Evolutionary conservation across 2,329 filamentous ascomycete species (phyloP).

Genomic region (Arthrobotrys pseudoclavata): DNA sequence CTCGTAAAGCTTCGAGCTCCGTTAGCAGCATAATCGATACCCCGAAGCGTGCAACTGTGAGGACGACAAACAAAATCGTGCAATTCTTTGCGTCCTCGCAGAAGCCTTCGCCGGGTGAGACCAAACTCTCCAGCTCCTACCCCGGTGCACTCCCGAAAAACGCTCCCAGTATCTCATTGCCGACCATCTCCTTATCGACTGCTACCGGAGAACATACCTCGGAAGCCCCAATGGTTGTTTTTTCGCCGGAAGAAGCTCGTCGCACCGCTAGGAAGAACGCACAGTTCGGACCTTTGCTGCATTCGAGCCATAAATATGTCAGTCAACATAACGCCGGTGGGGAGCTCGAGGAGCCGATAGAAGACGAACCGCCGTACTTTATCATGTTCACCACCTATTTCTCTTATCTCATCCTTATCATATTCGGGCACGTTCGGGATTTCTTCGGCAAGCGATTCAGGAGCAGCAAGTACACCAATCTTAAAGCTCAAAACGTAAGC

Average conservation of each 20-base stretch:
- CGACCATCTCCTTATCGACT: slow-evolving; percentile 91
- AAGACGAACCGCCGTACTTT: slow-evolving; percentile 97
- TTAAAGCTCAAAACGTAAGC: slow-evolving; percentile 77
- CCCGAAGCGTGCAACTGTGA: slow-evolving; percentile 66
- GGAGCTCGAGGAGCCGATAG: slow-evolving; percentile 83
- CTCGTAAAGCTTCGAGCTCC: slow-evolving; percentile 60
- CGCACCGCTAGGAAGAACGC: slow-evolving; percentile 83
- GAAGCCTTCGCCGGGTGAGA: slow-evolving; percentile 74
- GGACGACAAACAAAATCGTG: slow-evolving; percentile 81
- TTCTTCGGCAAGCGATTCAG: slow-evolving; percentile 98
- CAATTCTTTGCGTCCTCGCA: slow-evolving; percentile 86
- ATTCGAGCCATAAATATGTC: slow-evolving; percentile 85
- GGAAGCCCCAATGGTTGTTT: slow-evolving; percentile 78
- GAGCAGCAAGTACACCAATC: slow-evolving; percentile 85
- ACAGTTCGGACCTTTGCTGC: slow-evolving; percentile 88
- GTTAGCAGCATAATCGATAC: slow-evolving; percentile 60
- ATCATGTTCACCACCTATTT: slow-evolving; percentile 98
- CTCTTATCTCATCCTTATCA: slow-evolving; percentile 94
- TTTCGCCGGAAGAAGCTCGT: slow-evolving; percentile 85
- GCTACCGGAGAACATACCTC: slow-evolving; percentile 81
- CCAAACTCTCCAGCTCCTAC: slow-evolving; percentile 65
- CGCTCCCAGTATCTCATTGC: slow-evolving; percentile 81
- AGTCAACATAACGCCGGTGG: slow-evolving; percentile 84
- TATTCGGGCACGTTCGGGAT: slow-evolving; percentile 94
- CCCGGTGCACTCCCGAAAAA: slow-evolving; percentile 67